These are phyloP conservation scores for Ulota crispa DNA, from an alignment of 225 moss, liverwort and hornwort genomes.

Conservation along the genomic window DNA sequence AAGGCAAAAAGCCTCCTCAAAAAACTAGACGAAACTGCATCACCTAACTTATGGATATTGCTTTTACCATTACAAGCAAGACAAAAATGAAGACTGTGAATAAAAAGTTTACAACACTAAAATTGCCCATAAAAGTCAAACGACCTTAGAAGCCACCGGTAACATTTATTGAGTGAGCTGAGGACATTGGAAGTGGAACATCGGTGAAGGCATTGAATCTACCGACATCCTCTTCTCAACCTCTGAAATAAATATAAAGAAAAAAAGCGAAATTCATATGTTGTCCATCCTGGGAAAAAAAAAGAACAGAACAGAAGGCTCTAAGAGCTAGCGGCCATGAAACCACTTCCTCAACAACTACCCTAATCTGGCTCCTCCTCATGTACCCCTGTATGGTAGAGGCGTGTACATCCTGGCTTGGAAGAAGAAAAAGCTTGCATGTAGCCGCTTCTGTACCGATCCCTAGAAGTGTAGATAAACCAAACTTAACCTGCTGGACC, in stretches of 20 bases:
- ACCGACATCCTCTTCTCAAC: constrained; percentile 16
- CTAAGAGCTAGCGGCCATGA: neutral
- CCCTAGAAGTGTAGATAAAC: neutral
- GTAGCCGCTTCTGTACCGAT: neutral
- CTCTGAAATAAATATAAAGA: constrained; percentile 27
- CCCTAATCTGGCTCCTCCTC: constrained; percentile 24
- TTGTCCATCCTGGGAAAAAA: neutral
- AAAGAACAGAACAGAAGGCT: neutral
- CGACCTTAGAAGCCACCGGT: neutral
- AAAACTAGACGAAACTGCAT: neutral
- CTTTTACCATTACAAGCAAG: neutral
- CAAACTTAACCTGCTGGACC: neutral
- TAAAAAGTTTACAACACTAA: neutral
- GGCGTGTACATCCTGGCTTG: constrained; percentile 25
- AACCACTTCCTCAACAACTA: neutral
- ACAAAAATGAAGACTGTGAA: neutral
- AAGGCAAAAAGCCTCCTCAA: neutral
- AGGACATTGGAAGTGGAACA: constrained; percentile 18
- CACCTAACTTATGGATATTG: neutral
- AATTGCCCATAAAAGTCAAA: neutral
- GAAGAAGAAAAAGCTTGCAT: constrained; percentile 8
- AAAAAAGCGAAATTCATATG: neutral
- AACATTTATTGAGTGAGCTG: constrained; percentile 25
- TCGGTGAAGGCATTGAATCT: constrained; percentile 18
- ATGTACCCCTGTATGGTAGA: constrained; percentile 20